Percentiles rank a stretch among this genome's conserved stretches.
Evolutionary conservation across 805 yeast species (phyloP).

Genomic region (Candida wancherniae): DNA sequence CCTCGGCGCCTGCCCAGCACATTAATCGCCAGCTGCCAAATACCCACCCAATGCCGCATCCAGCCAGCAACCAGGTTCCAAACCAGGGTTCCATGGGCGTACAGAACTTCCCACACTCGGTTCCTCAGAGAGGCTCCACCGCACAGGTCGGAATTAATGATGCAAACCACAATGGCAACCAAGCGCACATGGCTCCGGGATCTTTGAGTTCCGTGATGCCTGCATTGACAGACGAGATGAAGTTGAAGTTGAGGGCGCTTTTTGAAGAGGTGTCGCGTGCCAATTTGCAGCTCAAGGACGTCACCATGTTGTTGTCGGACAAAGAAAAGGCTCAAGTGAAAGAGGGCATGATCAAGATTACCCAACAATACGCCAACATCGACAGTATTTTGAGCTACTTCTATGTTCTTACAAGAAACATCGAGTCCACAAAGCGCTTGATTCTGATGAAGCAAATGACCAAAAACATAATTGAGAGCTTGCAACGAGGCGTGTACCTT

Average conservation of each 20-base stretch:
- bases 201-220: conserved; percentile 22
- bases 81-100: too few relatives aligned
- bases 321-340: conserved; percentile 61
- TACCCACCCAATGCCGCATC: conserved; percentile 6
- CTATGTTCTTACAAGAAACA: conserved; percentile 68
- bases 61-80: neutral
- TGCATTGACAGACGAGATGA: conserved; percentile 54
- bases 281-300: conserved; percentile 61
- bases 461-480: conserved; percentile 65
- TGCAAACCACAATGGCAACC: conserved; percentile 1
- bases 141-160: conserved; percentile 3
- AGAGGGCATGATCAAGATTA: conserved; percentile 47
- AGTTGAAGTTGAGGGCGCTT: conserved; percentile 54
- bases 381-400: conserved; percentile 78
- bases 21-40: conserved; percentile 11
- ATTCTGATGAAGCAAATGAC: conserved; percentile 77
- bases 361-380: conserved; percentile 61
- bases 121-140: conserved; percentile 2
- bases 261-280: conserved; percentile 65
- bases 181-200: conserved; percentile 2
- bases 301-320: conserved; percentile 54
- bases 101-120: too few relatives aligned
- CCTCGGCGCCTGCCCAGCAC: conserved; percentile 6
- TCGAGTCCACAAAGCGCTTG: conserved; percentile 69
- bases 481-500: conserved; percentile 59